Evolutionary conservation across 495 filamentous ascomycete genomes (phyloP), one percentile per base, ranked within the genome.

Genomic region (Hypoxylon fuscum): DNA sequence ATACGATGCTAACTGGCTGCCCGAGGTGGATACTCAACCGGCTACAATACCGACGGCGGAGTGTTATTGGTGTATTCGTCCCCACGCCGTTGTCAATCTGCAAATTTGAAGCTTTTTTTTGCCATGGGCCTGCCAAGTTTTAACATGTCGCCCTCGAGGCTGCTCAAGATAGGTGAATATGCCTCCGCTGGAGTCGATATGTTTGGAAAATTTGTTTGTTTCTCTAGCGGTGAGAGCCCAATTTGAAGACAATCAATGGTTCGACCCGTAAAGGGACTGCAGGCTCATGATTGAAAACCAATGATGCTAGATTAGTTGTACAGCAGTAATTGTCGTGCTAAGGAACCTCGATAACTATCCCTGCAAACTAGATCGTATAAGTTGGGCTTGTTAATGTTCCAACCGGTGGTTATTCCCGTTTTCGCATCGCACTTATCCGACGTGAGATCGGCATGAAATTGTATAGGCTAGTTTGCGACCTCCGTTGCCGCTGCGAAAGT

Each of bases 401-500:
- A 56, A 37, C 43, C 44, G 38, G 43, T 41, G 58, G 35, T 62
- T 71, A 66, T 71, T 68, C 55, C 65, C 61, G 62, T 31, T 35
- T 18, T 22, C 1, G 42, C 49, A 43, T 27, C 8, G 18, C 15
- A 35, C 35, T 22, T 62, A 62, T 35, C 57, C 65, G 61, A 60
- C 29, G 51, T 29, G 20, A 54, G 61, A 68, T 66, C 65, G 65
- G 68, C 58, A 53, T 32, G 4, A 5, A 53, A 55, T 23, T 60
- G 47, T 56, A 57, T 54, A 44, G 42, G 31, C 56, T 40, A 52
- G 40, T 49, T 52, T 18, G 43, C 11, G 15, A 15, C 34, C 61
- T 66, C 65, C 64, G 64, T 62, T 60, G 60, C 60, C 68, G 63
- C 63, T 56, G 63, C 63, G 63, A 66, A 52, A 40, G 47, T 57